These are phyloP conservation scores for Babesia bovis DNA, from an alignment of 169 alveolate genomes.

Conservation along the genomic window DNA sequence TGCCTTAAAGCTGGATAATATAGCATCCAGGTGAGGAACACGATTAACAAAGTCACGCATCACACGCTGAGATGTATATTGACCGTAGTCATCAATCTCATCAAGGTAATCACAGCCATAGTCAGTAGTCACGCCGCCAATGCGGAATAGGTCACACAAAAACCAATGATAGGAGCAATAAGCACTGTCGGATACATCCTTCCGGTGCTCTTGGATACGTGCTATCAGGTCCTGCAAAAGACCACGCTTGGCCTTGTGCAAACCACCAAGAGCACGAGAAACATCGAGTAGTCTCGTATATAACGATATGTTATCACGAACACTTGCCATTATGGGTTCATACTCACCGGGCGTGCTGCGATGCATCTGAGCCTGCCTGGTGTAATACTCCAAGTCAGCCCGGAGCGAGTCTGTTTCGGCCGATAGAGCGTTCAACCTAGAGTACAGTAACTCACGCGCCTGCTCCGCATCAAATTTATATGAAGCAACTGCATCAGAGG, in stretches of 20 bases:
- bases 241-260: conserved; percentile 12
- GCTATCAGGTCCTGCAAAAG: not conserved
- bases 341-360: conserved; percentile 2
- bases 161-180: conserved; percentile 48
- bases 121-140: conserved; percentile 30
- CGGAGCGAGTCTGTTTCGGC: conserved; percentile 2
- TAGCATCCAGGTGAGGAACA: not conserved
- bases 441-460: not conserved
- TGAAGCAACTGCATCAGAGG: not conserved
- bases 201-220: not conserved
- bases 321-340: not conserved
- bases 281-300: not conserved
- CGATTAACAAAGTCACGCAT: conserved; percentile 5
- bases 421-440: not conserved
- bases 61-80: conserved; percentile 7
- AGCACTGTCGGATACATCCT: conserved; percentile 20
- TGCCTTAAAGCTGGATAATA: not conserved
- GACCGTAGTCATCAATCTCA: conserved; percentile 60
- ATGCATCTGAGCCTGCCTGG: not conserved
- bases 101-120: conserved; percentile 63
- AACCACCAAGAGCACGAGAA: conserved; percentile 36
- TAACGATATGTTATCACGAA: not conserved
- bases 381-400: not conserved
- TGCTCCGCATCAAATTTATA: not conserved
- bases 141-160: conserved; percentile 46